Base-by-base conservation (phyloP, 768 basidiomycete genomes). In the Termitomyces sp. region DNA sequence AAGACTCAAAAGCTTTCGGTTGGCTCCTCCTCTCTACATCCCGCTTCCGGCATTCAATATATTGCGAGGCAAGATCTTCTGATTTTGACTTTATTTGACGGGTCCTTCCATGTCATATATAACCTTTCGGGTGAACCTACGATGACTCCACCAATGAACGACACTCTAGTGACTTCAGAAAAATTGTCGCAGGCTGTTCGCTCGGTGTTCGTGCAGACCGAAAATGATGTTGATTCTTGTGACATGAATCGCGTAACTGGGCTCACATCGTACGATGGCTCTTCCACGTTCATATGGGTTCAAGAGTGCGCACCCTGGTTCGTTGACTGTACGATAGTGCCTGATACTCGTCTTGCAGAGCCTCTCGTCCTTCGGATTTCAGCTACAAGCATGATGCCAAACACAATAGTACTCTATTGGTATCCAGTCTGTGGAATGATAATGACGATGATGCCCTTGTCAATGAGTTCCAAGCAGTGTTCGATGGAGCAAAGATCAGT, bases 361-460 rank as follows among this genome's bases (percentile, higher is more conserved):
- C 80, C 14, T 73, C 77, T 43, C 79, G 83, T 50, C 88, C 88
- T 0, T 81, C 83, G 0, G 90, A 92, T 72, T 91, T 92, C 68
- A 90, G 86, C 71, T 92, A 92, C 76, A 91, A 88, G 63, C 86
- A 89, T 65, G 88, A 92, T 69, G 87, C 91, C 5, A 83, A 83
- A 69, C 85, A 84, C 51, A 79, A 71, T 54, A 81, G 76, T 57
- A 77, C 75, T 46, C 74, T 91, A 25, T 72, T 89, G 32, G 79
- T 85, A n/a, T 79, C 87, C 9, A 77, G 78, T 53, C 66, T 90
- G 57, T 85, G 84, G 83, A 67, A 79, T 32, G 79, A 81, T 31
- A 65, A 62, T 51, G 68, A 74, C 63, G 73, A 74, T 66, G 62
- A 75, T 60, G 61, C 74, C 57, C 53, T 74, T 63, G 37, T 84